Percentiles rank a stretch among this genome's conserved stretches.
Evolutionary conservation across 345 rosid species (phyloP).

Genomic region (Populus ilicifolia): DNA sequence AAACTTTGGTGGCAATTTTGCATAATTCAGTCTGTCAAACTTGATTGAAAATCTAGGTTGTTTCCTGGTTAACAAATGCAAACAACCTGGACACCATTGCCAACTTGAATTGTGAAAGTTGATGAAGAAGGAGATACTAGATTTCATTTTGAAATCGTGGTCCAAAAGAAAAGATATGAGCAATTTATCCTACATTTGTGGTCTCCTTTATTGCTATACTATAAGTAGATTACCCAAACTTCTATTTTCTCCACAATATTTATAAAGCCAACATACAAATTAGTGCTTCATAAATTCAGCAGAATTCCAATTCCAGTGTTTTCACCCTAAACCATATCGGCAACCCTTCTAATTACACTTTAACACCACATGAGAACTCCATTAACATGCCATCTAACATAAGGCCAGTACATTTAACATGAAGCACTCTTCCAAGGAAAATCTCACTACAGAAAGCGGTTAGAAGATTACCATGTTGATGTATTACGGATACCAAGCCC

Average conservation of each 20-base stretch:
- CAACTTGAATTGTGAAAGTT: neutral
- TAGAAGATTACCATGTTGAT: constrained; percentile 48
- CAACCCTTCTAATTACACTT: no score
- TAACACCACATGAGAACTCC: neutral
- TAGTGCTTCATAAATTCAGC: neutral
- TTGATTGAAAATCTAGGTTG: neutral
- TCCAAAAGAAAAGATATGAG: neutral
- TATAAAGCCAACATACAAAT: neutral
- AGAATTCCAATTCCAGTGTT: neutral
- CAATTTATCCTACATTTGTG: neutral
- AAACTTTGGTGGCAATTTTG: neutral
- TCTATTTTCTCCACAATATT: neutral
- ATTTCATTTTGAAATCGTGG: neutral
- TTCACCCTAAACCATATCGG: neutral
- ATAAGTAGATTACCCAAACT: neutral
- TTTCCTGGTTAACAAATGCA: neutral
- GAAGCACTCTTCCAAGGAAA: constrained; percentile 4
- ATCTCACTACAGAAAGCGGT: neutral
- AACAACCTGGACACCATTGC: neutral
- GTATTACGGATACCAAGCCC: constrained; percentile 77
- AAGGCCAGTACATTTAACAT: neutral
- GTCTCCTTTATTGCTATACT: neutral
- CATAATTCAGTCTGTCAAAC: neutral
- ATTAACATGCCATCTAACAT: neutral
- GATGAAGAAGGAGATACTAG: neutral